phyloP scores from a whole-genome alignment of 139 green algal genomes.

The Ettlia oleoabundans region DNA sequence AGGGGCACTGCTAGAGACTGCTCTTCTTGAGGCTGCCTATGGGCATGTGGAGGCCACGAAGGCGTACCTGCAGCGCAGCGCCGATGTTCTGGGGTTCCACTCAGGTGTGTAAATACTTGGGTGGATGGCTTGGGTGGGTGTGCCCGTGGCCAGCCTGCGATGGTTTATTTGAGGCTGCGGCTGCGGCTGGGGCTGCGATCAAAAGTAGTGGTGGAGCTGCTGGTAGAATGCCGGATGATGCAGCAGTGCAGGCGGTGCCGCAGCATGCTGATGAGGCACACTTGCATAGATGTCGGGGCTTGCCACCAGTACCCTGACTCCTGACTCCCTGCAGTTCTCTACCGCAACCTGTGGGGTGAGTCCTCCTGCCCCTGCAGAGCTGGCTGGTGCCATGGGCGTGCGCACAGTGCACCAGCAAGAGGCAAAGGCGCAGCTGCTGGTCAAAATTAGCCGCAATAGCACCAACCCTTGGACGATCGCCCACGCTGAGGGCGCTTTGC shows the following conservation, averaged over 20 bases:
- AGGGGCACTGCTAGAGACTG: slow-evolving; percentile 60
- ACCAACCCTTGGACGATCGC: slow-evolving; percentile 11
- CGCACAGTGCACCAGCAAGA: slow-evolving; percentile 90
- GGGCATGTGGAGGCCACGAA: slow-evolving; percentile 55
- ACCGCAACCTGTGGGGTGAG: too few relatives aligned
- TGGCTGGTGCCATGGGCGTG: slow-evolving; percentile 76
- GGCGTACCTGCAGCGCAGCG: slow-evolving; percentile 55
- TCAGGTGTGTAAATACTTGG: not conserved
- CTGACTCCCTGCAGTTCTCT: too few relatives aligned
- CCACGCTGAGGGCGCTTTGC: slow-evolving; percentile 4
- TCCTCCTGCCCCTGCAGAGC: not conserved
- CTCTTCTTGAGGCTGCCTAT: slow-evolving; percentile 63
- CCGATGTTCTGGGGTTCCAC: slow-evolving; percentile 58
- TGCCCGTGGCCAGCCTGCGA: too few relatives aligned
- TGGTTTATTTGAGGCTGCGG: too few relatives aligned
- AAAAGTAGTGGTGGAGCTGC: not conserved
- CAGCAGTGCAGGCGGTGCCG: not conserved
- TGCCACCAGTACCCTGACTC: too few relatives aligned
- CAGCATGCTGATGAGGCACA: too few relatives aligned
- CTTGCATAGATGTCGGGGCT: too few relatives aligned
- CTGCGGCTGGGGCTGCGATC: too few relatives aligned
- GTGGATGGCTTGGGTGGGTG: too few relatives aligned
- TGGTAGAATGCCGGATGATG: not conserved
- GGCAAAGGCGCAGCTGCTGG: slow-evolving; percentile 83
- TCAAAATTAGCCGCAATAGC: slow-evolving; percentile 16